Evolutionary conservation across 2,329 filamentous ascomycete species (phyloP), one percentile per base, ranked within the genome.

Genomic region (Cercospora beticola): DNA sequence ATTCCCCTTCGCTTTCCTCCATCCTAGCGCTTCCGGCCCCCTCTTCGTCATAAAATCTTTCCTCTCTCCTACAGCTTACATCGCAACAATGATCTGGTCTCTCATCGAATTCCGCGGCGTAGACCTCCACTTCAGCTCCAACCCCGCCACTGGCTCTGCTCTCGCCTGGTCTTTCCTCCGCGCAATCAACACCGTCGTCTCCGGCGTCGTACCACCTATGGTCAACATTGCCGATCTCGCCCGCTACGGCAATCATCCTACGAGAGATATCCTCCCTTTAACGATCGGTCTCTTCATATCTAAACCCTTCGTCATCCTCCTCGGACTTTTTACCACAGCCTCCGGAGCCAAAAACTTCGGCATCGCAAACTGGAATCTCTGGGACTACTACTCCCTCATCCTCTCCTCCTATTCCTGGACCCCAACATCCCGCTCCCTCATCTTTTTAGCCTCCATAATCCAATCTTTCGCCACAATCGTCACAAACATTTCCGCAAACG

Each of bases 61-160:
- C 12, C 62, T 71, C 7, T 72, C 67, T 9, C 72, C 72, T 14
- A 73, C 76, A 43, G 92, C 92, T 8, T 93, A 91, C 63, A 84
- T 97, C 60, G 88, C 91, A n/a, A 94, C 94, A 78, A 91, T 97
- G 79, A 90, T 92, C 76, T 97, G 93, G 93, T 87, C 92, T 1
- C 85, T 96, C 26, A 88, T 92, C 56, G 69, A 70, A 28, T 70
- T 72, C 52, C 31, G 54, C 26, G 70, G 70, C 26, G 68, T 72
- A 9, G 68, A 72, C 28, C 43, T 72, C 40, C 66, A 65, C 31
- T 60, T 71, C 9, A 66, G 62, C 30, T 28, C 65, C 2, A 14
- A 5, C 1, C 70, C 70, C 23, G 74, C 72, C 7, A 72, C 68
- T 3, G 68, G 64, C 7, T 33, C 61, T 1, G 73, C 72, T 6